These are phyloP conservation scores for Eutypa lata DNA, from an alignment of 2,329 filamentous ascomycete species.

Conservation along the genomic window DNA sequence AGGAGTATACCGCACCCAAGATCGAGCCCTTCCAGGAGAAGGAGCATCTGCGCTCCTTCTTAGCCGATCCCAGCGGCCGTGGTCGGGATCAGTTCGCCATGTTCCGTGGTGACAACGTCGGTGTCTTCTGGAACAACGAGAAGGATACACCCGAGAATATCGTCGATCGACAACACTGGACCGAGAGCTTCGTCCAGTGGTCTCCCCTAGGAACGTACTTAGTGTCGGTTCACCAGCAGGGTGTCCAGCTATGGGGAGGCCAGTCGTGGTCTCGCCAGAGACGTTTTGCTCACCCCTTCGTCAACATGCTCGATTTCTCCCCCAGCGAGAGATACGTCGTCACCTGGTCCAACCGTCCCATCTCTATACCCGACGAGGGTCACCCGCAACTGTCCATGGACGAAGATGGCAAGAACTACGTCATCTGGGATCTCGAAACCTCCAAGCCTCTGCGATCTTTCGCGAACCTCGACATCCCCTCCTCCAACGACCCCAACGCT, in stretches of 20 bases:
- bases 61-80: conserved; percentile 74
- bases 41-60: conserved; percentile 92
- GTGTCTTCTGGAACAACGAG: conserved; percentile 98
- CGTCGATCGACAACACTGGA: conserved; percentile 94
- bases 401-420: conserved; percentile 98
- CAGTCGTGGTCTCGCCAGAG: conserved; percentile 84
- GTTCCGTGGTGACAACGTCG: conserved; percentile 87
- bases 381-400: conserved; percentile 82
- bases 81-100: conserved; percentile 95
- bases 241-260: conserved; percentile 96
- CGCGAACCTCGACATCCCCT: conserved; percentile 78
- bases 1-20: conserved; percentile 79
- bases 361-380: conserved; percentile 84
- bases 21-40: conserved; percentile 85
- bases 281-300: conserved; percentile 90
- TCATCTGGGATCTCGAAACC: conserved; percentile 95
- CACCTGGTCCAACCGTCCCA: conserved; percentile 94
- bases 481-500: conserved; percentile 59
- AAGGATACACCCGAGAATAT: conserved; percentile 83
- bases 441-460: conserved; percentile 90
- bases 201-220: conserved; percentile 92
- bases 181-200: conserved; percentile 97
- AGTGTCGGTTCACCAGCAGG: conserved; percentile 91
- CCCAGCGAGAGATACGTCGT: conserved; percentile 89
- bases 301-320: conserved; percentile 95